Percentiles rank a stretch among this genome's conserved stretches.
Conservation (phyloP, 129 eudicot genomes). For the Chrysanthemum seticuspe region DNA sequence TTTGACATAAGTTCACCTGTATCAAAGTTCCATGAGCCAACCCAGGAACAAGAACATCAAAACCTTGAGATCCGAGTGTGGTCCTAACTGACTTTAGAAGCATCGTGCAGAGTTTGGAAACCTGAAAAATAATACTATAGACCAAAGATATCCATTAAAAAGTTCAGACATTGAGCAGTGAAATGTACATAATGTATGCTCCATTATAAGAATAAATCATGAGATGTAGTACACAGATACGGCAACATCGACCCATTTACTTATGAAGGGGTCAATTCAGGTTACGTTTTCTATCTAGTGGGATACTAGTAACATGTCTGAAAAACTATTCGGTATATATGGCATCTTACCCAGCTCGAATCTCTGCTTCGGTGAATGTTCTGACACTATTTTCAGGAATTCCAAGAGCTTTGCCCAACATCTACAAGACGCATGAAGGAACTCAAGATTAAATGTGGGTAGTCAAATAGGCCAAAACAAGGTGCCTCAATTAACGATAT, state of each 20-base stretch:
- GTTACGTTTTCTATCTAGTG: too few species aligned
- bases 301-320: not conserved
- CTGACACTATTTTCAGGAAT: slow-evolving; percentile 83
- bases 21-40: slow-evolving; percentile 74
- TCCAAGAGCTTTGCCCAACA: slow-evolving; percentile 85
- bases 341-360: slow-evolving; percentile 84
- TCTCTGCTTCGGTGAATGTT: slow-evolving; percentile 89
- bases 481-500: not conserved
- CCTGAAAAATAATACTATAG: slow-evolving; percentile 66
- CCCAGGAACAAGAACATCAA: slow-evolving; percentile 98
- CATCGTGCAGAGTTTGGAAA: slow-evolving; percentile 87
- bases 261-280: too few species aligned
- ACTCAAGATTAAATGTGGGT: slow-evolving; percentile 10
- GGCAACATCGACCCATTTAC: too few species aligned
- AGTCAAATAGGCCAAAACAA: not conserved
- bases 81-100: slow-evolving; percentile 78
- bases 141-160: slow-evolving; percentile 24
- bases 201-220: too few species aligned
- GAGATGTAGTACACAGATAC: too few species aligned
- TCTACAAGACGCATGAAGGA: slow-evolving; percentile 48
- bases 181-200: too few species aligned
- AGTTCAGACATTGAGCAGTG: too few species aligned
- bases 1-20: slow-evolving; percentile 48
- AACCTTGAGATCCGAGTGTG: slow-evolving; percentile 78
- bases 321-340: not conserved